Evolutionary conservation across 306 rosid species (phyloP).

Genomic region (Malus sieversii): DNA sequence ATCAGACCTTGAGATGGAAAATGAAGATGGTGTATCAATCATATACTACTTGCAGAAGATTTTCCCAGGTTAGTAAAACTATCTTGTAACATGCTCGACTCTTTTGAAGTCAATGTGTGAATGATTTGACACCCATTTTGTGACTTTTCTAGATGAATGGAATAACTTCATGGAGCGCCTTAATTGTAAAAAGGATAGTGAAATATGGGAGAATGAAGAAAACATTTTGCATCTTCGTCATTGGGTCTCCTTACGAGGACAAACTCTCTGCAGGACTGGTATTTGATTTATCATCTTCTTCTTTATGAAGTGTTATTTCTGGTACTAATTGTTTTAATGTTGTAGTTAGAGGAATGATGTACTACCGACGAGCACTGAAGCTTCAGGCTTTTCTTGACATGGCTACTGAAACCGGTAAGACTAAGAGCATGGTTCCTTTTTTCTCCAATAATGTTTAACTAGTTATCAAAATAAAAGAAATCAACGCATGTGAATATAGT

Average conservation of each 20-base stretch:
- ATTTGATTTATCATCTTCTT: slow-evolving; percentile 14
- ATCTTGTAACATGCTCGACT: slow-evolving; percentile 11
- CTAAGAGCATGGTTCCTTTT: slow-evolving; percentile 24
- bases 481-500: slow-evolving; percentile 5
- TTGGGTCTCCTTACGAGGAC: slow-evolving; percentile 96
- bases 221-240: slow-evolving; percentile 80
- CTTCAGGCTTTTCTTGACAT: slow-evolving; percentile 99
- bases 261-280: slow-evolving; percentile 95
- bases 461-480: neutral
- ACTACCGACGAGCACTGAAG: slow-evolving; percentile 86
- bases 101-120: slow-evolving; percentile 1
- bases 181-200: slow-evolving; percentile 73
- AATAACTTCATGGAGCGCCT: slow-evolving; percentile 91
- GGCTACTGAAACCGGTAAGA: slow-evolving; percentile 80
- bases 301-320: slow-evolving; percentile 11
- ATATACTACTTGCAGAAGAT: slow-evolving; percentile 93
- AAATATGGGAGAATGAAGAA: slow-evolving; percentile 85
- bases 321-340: slow-evolving; percentile 15
- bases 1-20: slow-evolving; percentile 88
- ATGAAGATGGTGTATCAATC: slow-evolving; percentile 94
- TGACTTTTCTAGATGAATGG: slow-evolving; percentile 75
- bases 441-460: neutral
- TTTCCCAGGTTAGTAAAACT: slow-evolving; percentile 69
- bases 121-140: slow-evolving; percentile 9
- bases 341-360: slow-evolving; percentile 99